Evolutionary conservation across 1,284 basidiomycete genomes (phyloP).

Genomic region (Chiua sp.): DNA sequence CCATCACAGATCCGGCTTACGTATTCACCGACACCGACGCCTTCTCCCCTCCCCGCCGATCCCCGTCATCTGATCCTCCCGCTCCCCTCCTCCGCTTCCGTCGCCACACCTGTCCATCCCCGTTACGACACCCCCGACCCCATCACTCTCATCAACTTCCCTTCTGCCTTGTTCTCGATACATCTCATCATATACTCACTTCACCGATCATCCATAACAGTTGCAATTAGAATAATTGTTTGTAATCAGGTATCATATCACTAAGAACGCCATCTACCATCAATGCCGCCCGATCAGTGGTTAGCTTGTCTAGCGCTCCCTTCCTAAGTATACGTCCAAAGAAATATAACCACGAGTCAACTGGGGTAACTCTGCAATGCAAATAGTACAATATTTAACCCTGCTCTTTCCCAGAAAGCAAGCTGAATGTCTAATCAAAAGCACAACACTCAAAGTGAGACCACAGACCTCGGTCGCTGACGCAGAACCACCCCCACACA

Average conservation of each 20-base stretch:
- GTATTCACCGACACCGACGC: constrained; percentile 29
- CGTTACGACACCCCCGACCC: constrained; percentile 23
- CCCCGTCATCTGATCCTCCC: constrained; percentile 21
- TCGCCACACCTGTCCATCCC: constrained; percentile 17
- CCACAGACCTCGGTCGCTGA: constrained; percentile 16
- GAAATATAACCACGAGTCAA: constrained; percentile 25
- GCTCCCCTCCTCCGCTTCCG: constrained; percentile 26
- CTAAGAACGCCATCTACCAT: constrained; percentile 25
- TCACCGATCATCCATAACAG: constrained; percentile 6
- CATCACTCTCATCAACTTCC: constrained; percentile 26
- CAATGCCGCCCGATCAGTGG: constrained; percentile 28
- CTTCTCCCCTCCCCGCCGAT: constrained; percentile 23
- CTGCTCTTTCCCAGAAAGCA: constrained; percentile 23
- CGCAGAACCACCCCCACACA: constrained; percentile 9
- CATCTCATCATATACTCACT: neutral
- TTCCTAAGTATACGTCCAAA: constrained; percentile 32
- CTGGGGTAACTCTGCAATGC: constrained; percentile 33
- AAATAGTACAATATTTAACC: constrained; percentile 41
- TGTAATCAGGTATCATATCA: constrained; percentile 38
- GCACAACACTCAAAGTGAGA: constrained; percentile 14
- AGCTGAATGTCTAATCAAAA: constrained; percentile 32
- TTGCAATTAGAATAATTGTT: constrained; percentile 36
- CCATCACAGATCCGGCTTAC: constrained; percentile 24
- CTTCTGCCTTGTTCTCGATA: constrained; percentile 20
- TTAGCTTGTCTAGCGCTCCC: constrained; percentile 20